These are phyloP conservation scores for Verticillium klebahnii DNA, from an alignment of 2,329 filamentous ascomycete species.

Conservation along the genomic window DNA sequence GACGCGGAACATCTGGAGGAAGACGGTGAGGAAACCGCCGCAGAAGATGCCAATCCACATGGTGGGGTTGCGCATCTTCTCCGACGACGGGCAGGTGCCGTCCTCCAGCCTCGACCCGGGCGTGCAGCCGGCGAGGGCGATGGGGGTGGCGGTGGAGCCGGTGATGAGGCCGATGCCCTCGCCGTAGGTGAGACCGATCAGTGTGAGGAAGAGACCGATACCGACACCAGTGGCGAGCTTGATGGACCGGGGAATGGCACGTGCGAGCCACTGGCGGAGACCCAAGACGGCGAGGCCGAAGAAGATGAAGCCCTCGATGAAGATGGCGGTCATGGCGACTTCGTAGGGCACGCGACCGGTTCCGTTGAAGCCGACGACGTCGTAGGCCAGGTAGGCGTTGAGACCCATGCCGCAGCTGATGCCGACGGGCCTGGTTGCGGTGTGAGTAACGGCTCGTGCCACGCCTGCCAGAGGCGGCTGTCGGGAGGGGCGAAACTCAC, in stretches of 20 bases:
- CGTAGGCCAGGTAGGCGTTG: conserved; percentile 85
- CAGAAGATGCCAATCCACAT: conserved; percentile 90
- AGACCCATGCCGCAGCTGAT: conserved; percentile 51
- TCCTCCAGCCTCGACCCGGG: conserved; percentile 30
- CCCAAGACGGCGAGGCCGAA: conserved; percentile 74
- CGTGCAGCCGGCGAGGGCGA: conserved; percentile 70
- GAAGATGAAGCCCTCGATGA: conserved; percentile 85
- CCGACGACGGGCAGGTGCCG: conserved; percentile 55
- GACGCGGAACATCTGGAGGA: conserved; percentile 80
- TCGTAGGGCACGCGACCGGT: conserved; percentile 67
- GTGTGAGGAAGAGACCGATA: conserved; percentile 76
- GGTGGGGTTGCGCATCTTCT: conserved; percentile 77
- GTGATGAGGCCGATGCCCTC: conserved; percentile 78
- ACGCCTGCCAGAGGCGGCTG: too few species aligned
- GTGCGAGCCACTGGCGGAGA: conserved; percentile 82
- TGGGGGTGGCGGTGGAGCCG: conserved; percentile 62
- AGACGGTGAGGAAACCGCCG: conserved; percentile 72
- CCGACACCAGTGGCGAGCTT: conserved; percentile 84
- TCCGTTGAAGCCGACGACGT: conserved; percentile 69
- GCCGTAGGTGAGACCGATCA: conserved; percentile 73
- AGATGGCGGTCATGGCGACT: conserved; percentile 78
- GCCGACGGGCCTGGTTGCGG: conserved; percentile 25
- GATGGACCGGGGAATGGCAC: conserved; percentile 76
- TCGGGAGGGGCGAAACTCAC: conserved; percentile 26
- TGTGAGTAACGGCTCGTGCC: not conserved